Evolutionary conservation across 2,329 filamentous ascomycete genomes (phyloP).

Genomic region (Aspergillus tubingensis): DNA sequence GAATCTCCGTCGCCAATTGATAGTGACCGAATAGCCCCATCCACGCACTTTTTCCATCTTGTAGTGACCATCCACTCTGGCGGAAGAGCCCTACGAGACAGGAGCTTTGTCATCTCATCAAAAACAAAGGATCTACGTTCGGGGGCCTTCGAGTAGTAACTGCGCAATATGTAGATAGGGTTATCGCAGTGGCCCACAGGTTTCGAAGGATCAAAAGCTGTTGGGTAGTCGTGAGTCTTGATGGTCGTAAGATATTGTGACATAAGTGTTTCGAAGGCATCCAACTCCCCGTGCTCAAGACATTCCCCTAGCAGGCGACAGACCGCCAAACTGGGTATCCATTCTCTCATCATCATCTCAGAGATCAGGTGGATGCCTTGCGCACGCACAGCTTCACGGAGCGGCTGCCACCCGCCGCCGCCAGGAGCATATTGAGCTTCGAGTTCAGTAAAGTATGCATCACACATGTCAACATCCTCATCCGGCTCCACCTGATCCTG

Average conservation of each 20-base stretch:
- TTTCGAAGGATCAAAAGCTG: constrained; percentile 26
- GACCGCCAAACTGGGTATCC: constrained; percentile 36
- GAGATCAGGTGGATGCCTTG: constrained; percentile 44
- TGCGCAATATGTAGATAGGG: constrained; percentile 34
- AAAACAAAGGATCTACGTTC: constrained; percentile 34
- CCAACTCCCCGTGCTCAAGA: constrained; percentile 33
- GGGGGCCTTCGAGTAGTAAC: constrained; percentile 28
- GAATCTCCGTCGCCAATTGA: constrained; percentile 38
- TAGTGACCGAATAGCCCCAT: constrained; percentile 39
- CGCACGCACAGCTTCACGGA: constrained; percentile 44
- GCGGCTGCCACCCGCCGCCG: constrained; percentile 41
- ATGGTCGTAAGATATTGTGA: constrained; percentile 35
- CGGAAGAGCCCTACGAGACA: constrained; percentile 35
- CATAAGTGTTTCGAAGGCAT: constrained; percentile 39
- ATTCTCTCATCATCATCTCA: constrained; percentile 38
- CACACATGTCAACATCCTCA: constrained; percentile 42
- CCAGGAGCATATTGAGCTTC: constrained; percentile 41
- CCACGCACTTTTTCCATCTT: constrained; percentile 39
- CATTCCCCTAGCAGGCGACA: constrained; percentile 38
- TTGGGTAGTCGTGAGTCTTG: constrained; percentile 31
- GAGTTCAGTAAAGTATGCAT: constrained; percentile 46
- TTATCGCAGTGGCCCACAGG: constrained; percentile 24
- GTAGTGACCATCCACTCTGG: constrained; percentile 46
- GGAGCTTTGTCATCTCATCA: constrained; percentile 37
- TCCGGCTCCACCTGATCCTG: constrained; percentile 37